Evolutionary conservation across 257 asterid species (phyloP), one percentile per base, ranked within the genome.

Genomic region (Solanum ossicruentum): DNA sequence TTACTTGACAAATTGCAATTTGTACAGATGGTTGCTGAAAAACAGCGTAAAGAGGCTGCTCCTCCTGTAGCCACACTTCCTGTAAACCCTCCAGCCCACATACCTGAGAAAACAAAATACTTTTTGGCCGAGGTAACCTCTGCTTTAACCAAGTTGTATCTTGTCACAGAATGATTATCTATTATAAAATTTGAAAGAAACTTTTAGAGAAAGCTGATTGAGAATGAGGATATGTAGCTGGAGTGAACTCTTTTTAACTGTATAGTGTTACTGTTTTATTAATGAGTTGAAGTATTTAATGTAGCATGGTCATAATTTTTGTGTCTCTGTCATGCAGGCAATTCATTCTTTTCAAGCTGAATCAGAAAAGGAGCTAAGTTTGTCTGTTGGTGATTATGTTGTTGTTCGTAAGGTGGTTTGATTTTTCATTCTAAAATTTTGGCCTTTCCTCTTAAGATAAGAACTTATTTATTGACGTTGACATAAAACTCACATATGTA

Each of bases 21-120:
- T 84, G 63, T 83, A 73, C 85, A 97, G 99, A 87, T 97, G 87
- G 98, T 97, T 85, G 94, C 98, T 17, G 99, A 95, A 89, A 97
- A 93, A 84, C 99, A 97, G 90, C 90, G 97, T 86, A 97, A 94
- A 92, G 99, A 95, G 90, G 97, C 96, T n/a, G 95, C 97, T 89
- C 98, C 99, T 81, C 98, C 98, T 13, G 93, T 90, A 87, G 95
- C 95, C 20, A 93, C 96, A 86, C 98, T 98, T 73, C 95, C 98
- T 9, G 92, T 89, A 58, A 73, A 89, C 86, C 94, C 92, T 83
- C 86, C 91, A 43, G 85, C 80, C 87, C 90, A 79, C 84, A 80
- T 85, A 80, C 89, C 98, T 52, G 98, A 92, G 83, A 95, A 92
- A 88, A 95, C 96, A 1, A 93, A 93, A 90, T 96, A 92, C 88